Base-by-base conservation (phyloP, 192 early-diverging fungal species). In the Glomus cerebriforme region DNA sequence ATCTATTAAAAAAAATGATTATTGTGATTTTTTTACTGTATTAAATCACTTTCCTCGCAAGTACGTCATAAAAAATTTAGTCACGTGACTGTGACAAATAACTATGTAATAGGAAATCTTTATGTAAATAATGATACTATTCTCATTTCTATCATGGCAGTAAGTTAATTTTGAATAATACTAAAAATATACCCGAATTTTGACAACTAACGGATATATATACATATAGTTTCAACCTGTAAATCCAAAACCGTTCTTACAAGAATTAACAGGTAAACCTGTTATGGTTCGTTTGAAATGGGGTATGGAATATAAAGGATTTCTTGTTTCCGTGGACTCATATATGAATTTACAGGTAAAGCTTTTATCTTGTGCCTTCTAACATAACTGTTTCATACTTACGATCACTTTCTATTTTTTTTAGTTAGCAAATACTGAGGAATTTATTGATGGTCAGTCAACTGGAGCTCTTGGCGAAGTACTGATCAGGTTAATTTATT, bases 251-350 rank as follows among this genome's bases (percentile, higher is more conserved):
- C 98, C 98, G 12, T 99, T 97, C 83, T 89, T 99, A 43, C 93
- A 93, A 73, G 92, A 94, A 64, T 90, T 98, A 58, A 95, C 95
- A 60, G 96, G 97, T 49, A 95, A 97, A 83, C 89, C 96, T 24
- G 92, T 98, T 2, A 88, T 97, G 73, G 92, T 96, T 77, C 94
- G 94, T 86, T 86, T 99, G 82, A 99, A 99, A 88, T 99, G 98
- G 98, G 97, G 96, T 62, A 92, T 92, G 85, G 98, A 98, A 81
- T 99, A 99, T 92, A 96, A 96, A 81, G 98, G 96, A 7, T 88
- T 90, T 77, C 85, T 99, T 65, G 86, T 90, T 31, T 95, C 96
- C 13, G 92, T 96, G 8, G 97, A 99, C 86, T 93, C 92, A 37
- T 98, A 99, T 85, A 99, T 99, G 97, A 99, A 99, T 87, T 82